phyloP scores from a whole-genome alignment of 129 eudicot species.

The Erigeron canadensis region DNA sequence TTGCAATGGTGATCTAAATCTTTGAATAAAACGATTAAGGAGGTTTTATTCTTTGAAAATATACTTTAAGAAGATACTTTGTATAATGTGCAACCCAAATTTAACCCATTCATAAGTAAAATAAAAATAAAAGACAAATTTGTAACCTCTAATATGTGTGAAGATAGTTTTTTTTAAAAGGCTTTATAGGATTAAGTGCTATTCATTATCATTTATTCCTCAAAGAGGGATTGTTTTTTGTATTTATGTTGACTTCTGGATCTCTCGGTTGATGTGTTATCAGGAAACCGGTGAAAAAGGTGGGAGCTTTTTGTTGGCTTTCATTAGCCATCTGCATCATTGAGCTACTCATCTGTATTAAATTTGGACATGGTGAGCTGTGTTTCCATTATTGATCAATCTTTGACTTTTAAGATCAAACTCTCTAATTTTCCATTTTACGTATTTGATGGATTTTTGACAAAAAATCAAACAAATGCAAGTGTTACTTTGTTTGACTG shows the following conservation, averaged over 20 bases:
- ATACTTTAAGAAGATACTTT: not conserved
- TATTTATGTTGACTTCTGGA: not conserved
- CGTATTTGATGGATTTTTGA: not conserved
- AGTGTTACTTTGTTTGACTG: constrained; percentile 14
- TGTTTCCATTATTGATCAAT: constrained; percentile 2
- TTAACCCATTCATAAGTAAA: not conserved
- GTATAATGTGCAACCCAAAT: not conserved
- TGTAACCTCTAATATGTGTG: not conserved
- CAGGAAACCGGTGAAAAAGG: constrained; percentile 90
- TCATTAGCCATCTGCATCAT: constrained; percentile 95
- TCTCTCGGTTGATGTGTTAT: constrained; percentile 5
- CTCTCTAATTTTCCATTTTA: not conserved
- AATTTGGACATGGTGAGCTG: constrained; percentile 91
- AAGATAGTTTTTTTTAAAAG: not conserved
- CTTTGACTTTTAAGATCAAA: constrained; percentile 13
- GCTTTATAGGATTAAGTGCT: not conserved
- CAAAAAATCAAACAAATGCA: not conserved
- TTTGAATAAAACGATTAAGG: not conserved
- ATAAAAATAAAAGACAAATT: not conserved
- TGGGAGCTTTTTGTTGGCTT: constrained; percentile 97
- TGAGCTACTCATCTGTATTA: constrained; percentile 91
- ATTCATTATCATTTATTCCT: not conserved
- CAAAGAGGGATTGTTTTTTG: constrained; percentile 2
- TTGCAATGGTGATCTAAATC: not conserved
- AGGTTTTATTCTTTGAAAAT: not conserved